Evolutionary conservation across 2,329 filamentous ascomycete genomes (phyloP).

Genomic region (Chaetomiaceae sp.): DNA sequence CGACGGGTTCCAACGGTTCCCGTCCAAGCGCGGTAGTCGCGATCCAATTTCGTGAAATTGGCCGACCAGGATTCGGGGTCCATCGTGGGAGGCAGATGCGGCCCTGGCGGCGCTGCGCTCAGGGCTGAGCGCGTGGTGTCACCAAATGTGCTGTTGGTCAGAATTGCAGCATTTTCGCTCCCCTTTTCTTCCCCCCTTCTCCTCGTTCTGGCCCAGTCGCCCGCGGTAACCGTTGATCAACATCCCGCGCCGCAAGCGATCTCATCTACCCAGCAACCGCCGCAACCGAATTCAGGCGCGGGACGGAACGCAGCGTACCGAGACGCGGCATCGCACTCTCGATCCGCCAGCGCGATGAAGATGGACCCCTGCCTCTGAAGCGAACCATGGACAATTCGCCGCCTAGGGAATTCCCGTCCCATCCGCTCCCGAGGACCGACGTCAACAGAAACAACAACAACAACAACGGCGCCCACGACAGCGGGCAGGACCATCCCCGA

Average conservation of each 20-base stretch:
- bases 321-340: too few relatives aligned
- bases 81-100: conserved; percentile 3
- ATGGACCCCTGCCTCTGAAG: conserved; percentile 19
- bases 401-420: conserved; percentile 17
- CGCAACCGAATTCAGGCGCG: neutral
- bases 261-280: neutral
- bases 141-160: neutral
- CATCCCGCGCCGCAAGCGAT: too few relatives aligned
- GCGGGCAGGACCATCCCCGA: conserved; percentile 2
- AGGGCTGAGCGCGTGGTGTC: neutral
- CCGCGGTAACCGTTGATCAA: too few relatives aligned
- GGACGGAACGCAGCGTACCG: too few relatives aligned
- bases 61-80: conserved; percentile 8
- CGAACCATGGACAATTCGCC: conserved; percentile 15
- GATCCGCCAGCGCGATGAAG: conserved; percentile 5
- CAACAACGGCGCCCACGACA: neutral
- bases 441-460: too few relatives aligned
- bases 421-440: neutral
- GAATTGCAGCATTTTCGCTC: neutral
- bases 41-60: conserved; percentile 15
- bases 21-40: conserved; percentile 11
- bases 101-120: conserved; percentile 5
- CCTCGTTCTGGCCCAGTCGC: too few relatives aligned
- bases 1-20: conserved; percentile 1
- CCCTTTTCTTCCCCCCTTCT: too few relatives aligned